phyloP scores from a whole-genome alignment of 768 basidiomycete species.

The Tylopilus balloui region DNA sequence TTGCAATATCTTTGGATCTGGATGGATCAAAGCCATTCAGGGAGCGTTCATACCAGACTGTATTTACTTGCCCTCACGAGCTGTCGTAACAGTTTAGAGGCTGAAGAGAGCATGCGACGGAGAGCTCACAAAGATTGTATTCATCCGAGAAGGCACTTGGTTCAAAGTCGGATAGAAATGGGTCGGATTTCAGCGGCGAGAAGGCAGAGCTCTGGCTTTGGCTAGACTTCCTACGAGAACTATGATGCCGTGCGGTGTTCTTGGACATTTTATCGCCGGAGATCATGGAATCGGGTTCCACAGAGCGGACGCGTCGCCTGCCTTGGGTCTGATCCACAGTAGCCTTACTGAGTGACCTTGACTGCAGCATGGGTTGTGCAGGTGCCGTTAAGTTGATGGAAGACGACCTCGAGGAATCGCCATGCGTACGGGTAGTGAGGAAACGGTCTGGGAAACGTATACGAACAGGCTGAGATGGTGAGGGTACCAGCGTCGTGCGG shows the following conservation, averaged over 20 bases:
- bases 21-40: slow-evolving; percentile 11
- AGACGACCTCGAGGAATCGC: slow-evolving; percentile 31
- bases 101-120: slow-evolving; percentile 1
- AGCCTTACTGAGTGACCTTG: slow-evolving; percentile 12
- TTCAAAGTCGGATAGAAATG: slow-evolving; percentile 32
- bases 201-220: slow-evolving; percentile 14
- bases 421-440: slow-evolving; percentile 21
- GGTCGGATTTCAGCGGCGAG: slow-evolving; percentile 27
- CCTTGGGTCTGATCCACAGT: slow-evolving; percentile 11
- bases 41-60: slow-evolving; percentile 1
- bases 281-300: slow-evolving; percentile 16
- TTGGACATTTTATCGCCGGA: slow-evolving; percentile 14
- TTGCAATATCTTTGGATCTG: slow-evolving; percentile 77
- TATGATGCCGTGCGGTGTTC: slow-evolving; percentile 12
- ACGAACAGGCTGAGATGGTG: slow-evolving; percentile 21
- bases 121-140: slow-evolving; percentile 67
- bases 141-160: slow-evolving; percentile 61
- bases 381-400: slow-evolving; percentile 22
- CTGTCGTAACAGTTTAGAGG: slow-evolving; percentile 34
- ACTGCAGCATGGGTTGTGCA: slow-evolving; percentile 10
- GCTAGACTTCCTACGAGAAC: slow-evolving; percentile 16
- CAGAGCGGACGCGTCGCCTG: slow-evolving; percentile 21
- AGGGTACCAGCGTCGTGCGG: slow-evolving; percentile 11
- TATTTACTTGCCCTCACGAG: slow-evolving; percentile 63
- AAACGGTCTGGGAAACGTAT: slow-evolving; percentile 35